Evolutionary conservation across 345 rosid species (phyloP).

Genomic region (Lenwebbia sp.): DNA sequence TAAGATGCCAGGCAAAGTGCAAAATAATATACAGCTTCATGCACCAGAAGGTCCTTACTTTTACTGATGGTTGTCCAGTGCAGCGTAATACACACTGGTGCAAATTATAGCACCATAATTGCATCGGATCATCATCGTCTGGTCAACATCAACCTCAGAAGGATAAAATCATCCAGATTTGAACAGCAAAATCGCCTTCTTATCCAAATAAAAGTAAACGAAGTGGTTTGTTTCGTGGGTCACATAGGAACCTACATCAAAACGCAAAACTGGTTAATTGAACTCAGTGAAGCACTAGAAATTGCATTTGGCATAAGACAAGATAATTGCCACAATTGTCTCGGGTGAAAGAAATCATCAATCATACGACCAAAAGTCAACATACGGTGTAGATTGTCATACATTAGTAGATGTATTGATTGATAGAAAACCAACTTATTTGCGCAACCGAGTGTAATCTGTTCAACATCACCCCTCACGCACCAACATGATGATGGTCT

Average conservation of each 20-base stretch:
- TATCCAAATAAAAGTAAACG: conserved; percentile 88
- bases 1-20: background rate
- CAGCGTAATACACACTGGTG: background rate
- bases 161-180: conserved; percentile 51
- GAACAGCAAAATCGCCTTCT: conserved; percentile 90
- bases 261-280: background rate
- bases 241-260: conserved; percentile 76
- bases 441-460: background rate
- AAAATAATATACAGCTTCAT: background rate
- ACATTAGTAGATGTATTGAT: background rate
- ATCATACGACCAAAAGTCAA: background rate
- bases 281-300: background rate
- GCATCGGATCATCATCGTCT: background rate
- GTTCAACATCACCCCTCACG: background rate
- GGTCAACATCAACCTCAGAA: background rate
- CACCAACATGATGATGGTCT: background rate
- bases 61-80: background rate
- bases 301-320: background rate
- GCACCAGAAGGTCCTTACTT: background rate
- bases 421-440: background rate
- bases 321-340: background rate
- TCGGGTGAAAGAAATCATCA: background rate
- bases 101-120: background rate
- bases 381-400: background rate
- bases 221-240: conserved; percentile 98